A percentile compares a stretch with the other conserved stretches of the same genome.
phyloP scores from a whole-genome alignment of 2,329 filamentous ascomycete genomes.

The Colletotrichum sp. region DNA sequence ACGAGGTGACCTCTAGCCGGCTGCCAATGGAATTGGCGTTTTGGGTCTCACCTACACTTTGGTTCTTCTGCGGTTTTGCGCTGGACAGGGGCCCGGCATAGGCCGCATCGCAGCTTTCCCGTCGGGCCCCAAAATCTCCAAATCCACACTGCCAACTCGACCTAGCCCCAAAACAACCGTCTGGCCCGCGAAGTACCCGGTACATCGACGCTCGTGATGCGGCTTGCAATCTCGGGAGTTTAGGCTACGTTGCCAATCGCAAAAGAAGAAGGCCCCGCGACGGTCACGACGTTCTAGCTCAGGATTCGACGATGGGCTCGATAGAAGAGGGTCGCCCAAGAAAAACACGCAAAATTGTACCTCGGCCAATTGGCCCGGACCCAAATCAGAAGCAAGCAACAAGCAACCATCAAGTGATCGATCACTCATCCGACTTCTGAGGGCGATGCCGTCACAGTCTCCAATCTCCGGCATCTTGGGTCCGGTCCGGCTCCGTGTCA shows the following conservation, averaged over 20 bases:
- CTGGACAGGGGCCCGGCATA: conserved; percentile 1
- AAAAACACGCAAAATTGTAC: neutral
- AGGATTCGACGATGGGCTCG: neutral
- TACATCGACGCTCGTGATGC: conserved; percentile 13
- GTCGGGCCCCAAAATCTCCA: neutral
- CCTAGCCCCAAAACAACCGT: conserved; percentile 19
- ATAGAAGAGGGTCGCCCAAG: conserved; percentile 4
- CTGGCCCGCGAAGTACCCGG: conserved; percentile 9
- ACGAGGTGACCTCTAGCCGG: neutral
- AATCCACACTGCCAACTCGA: conserved; percentile 18
- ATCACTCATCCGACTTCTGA: neutral
- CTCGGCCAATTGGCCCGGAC: conserved; percentile 15
- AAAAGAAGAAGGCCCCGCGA: neutral
- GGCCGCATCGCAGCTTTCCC: neutral
- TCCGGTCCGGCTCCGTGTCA: conserved; percentile 14
- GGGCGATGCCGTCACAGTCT: conserved; percentile 7
- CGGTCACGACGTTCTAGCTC: neutral
- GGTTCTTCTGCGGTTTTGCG: neutral
- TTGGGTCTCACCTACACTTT: neutral
- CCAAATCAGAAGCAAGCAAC: neutral
- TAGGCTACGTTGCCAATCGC: conserved; percentile 20
- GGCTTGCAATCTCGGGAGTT: conserved; percentile 19
- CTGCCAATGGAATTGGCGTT: neutral
- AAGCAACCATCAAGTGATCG: neutral
- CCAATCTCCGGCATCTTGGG: conserved; percentile 15